Conservation (phyloP, 495 filamentous ascomycete species). For the Achaetomiella virescens region DNA sequence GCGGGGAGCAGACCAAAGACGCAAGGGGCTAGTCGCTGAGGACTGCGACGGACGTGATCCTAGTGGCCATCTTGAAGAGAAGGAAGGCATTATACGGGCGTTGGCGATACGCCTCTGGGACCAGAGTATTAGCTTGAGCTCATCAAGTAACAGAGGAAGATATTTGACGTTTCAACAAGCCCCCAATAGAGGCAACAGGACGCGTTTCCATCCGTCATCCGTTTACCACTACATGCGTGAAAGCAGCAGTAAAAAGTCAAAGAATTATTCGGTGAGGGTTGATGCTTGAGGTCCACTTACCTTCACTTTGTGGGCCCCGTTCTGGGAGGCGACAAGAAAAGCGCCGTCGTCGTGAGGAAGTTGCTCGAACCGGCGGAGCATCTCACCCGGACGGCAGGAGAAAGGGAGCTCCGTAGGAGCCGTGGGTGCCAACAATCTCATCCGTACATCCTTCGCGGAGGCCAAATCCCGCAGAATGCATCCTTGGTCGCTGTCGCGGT, state of each 20-base stretch:
- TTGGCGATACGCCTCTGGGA: neutral
- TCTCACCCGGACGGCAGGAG: neutral
- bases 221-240: too few relatives aligned
- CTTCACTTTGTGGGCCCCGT: neutral
- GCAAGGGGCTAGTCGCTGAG: conserved; percentile 5
- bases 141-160: too few relatives aligned
- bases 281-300: too few relatives aligned
- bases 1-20: neutral
- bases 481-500: neutral
- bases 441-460: neutral
- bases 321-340: neutral
- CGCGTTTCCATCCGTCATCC: too few relatives aligned
- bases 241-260: too few relatives aligned
- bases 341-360: neutral
- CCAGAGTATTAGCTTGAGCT: neutral
- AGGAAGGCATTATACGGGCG: neutral
- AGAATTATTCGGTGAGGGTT: too few relatives aligned
- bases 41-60: neutral
- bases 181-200: too few relatives aligned
- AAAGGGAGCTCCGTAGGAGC: too few relatives aligned
- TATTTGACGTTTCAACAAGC: too few relatives aligned
- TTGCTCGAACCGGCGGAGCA: neutral
- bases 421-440: too few relatives aligned
- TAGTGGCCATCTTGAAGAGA: conserved; percentile 1
- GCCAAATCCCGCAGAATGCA: neutral